Conservation (phyloP, 2,329 filamentous ascomycete genomes). For the Cryphonectria parasitica region DNA sequence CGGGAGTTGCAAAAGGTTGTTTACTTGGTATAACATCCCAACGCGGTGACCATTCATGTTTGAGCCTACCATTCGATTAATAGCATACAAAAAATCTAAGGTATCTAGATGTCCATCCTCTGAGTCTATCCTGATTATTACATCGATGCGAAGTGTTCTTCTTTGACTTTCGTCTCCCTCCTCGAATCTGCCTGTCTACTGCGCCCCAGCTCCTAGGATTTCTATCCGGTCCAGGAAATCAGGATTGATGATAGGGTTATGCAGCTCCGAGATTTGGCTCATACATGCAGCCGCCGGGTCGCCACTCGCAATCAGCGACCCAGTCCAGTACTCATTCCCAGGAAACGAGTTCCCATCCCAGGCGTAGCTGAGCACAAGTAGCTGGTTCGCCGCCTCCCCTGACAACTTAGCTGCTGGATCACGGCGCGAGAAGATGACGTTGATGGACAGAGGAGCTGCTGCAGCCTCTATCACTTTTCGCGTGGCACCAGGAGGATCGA, state of each 20-base stretch:
- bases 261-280: constrained; percentile 40
- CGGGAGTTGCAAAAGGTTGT: too few species aligned
- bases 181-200: background rate
- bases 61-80: background rate
- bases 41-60: too few species aligned
- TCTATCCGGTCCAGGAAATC: constrained; percentile 34
- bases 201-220: constrained; percentile 25
- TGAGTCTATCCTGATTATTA: background rate
- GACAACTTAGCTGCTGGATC: constrained; percentile 32
- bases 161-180: background rate
- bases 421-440: constrained; percentile 10
- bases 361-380: constrained; percentile 39
- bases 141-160: background rate
- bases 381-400: constrained; percentile 26
- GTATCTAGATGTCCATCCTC: too few species aligned
- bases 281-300: constrained; percentile 41
- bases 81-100: background rate
- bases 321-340: constrained; percentile 40
- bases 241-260: constrained; percentile 39
- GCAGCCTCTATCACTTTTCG: background rate
- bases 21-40: too few species aligned
- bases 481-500: background rate
- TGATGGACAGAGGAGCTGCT: background rate
- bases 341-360: constrained; percentile 41
- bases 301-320: constrained; percentile 32